Base-by-base conservation (phyloP, 345 rosid species). In the Pugionium dolabratum region DNA sequence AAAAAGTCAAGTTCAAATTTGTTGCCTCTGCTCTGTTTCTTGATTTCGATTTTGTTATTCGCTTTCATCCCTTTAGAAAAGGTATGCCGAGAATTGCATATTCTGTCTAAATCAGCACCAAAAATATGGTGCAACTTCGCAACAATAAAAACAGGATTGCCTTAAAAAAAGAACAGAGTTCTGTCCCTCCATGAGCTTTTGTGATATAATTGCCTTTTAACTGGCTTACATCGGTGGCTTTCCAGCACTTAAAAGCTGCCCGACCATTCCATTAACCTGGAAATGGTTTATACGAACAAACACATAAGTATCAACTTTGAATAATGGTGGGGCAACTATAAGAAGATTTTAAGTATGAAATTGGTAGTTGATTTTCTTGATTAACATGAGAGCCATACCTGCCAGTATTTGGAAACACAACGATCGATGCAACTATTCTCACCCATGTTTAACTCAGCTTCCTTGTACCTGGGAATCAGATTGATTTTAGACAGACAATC, bases 361-460 rank as follows among this genome's bases (percentile, higher is more conserved):
- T 43, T 9, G 29, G 36, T 6, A 35, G 44, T n/a, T 42, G 54
- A 25, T 28, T 5, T 53, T 2, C 9, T 6, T 18, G 9, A 56
- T 5, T 2, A 37, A 48, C 48, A 29, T 64, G 66, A 73, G 59
- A 41, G 33, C 53, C 7, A 7, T 73, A 94, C 96, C 93, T 84
- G 91, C 95, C 91, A 87, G 76, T 95, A 95, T 62, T 91, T 91
- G 39, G 96, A 82, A 72, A 87, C 98, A 71, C 98, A 95, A 54
- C 99, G 95, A 72, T 95, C 98, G 40, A 95, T 91, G 91, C 99
- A 95, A 62, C 90, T 95, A 65, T 89, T 95, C 76, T 95, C 99
- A 56, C 96, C 99, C 98, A 89, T 91, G 79, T 91, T 95, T 54
- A 95, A 80, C 84, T 95, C 99, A 26, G 85, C 52, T 61, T 95